phyloP scores from a whole-genome alignment of 176 grass and related monocot species.

The Aegilops umbellulata region DNA sequence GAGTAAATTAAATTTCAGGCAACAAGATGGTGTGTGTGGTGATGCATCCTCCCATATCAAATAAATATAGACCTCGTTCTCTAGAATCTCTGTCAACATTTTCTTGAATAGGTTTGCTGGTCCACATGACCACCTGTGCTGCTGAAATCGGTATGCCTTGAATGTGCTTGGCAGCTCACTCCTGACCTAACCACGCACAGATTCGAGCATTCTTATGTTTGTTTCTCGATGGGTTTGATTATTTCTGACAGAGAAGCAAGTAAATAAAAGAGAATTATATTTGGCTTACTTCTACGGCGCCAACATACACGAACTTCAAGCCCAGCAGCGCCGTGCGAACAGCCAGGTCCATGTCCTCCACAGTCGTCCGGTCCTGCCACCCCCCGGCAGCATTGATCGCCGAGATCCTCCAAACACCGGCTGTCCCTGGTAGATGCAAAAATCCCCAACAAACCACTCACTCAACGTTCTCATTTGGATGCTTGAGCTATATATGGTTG shows the following conservation, averaged over 20 bases:
- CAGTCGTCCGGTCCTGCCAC: constrained; percentile 93
- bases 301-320: constrained; percentile 84
- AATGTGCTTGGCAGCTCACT: constrained; percentile 96
- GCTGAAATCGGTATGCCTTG: constrained; percentile 86
- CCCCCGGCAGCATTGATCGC: constrained; percentile 74
- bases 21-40: background rate
- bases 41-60: no score
- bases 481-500: no score
- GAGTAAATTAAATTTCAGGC: background rate
- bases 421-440: constrained; percentile 55
- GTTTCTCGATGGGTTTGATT: background rate
- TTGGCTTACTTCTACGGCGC: constrained; percentile 61
- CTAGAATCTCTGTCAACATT: constrained; percentile 57
- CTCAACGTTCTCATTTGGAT: background rate
- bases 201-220: background rate
- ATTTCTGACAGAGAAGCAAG: constrained; percentile 2
- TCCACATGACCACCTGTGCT: constrained; percentile 96
- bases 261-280: background rate
- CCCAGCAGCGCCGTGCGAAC: constrained; percentile 67
- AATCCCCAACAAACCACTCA: no score
- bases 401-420: constrained; percentile 91
- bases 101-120: constrained; percentile 93
- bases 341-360: constrained; percentile 97
- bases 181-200: constrained; percentile 53
- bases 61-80: constrained; percentile 52